A percentile compares a stretch with the other conserved stretches of the same genome.
These are phyloP conservation scores for Dipodascus albidus DNA, from an alignment of 805 yeast species.

Conservation along the genomic window DNA sequence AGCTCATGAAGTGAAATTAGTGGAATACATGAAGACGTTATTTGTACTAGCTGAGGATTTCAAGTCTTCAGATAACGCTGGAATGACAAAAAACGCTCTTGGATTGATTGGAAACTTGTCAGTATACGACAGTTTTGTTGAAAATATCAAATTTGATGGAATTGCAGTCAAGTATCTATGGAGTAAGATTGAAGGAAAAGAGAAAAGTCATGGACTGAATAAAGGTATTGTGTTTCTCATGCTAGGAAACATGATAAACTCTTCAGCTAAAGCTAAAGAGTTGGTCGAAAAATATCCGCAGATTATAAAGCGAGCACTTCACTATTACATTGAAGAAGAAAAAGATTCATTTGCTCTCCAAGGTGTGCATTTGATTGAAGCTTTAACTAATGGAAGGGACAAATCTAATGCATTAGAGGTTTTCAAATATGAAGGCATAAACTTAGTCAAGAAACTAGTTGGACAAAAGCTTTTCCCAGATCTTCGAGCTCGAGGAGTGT, in stretches of 20 bases:
- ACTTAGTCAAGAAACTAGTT: slow-evolving; percentile 7
- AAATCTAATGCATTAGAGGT: background rate
- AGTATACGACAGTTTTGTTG: background rate
- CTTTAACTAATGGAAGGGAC: background rate
- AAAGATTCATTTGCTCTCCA: slow-evolving; percentile 11
- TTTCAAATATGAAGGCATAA: slow-evolving; percentile 4
- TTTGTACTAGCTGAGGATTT: background rate
- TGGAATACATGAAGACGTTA: background rate
- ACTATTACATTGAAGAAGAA: background rate
- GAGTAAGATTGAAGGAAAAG: background rate
- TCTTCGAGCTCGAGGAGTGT: slow-evolving; percentile 9
- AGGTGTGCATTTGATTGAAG: slow-evolving; percentile 12
- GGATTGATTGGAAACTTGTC: background rate
- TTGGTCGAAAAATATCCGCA: slow-evolving; percentile 2
- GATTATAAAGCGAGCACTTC: slow-evolving; percentile 2
- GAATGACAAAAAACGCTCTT: background rate
- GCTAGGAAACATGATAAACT: slow-evolving; percentile 9
- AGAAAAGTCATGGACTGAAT: background rate
- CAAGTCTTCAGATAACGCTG: background rate
- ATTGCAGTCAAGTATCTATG: background rate
- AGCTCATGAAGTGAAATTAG: background rate
- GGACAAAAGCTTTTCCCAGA: slow-evolving; percentile 5
- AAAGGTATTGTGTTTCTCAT: slow-evolving; percentile 5
- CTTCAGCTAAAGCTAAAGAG: slow-evolving; percentile 1
- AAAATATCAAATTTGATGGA: background rate